Base-by-base conservation (phyloP, 1,284 basidiomycete species). In the Ceratobasidium papillatum region DNA sequence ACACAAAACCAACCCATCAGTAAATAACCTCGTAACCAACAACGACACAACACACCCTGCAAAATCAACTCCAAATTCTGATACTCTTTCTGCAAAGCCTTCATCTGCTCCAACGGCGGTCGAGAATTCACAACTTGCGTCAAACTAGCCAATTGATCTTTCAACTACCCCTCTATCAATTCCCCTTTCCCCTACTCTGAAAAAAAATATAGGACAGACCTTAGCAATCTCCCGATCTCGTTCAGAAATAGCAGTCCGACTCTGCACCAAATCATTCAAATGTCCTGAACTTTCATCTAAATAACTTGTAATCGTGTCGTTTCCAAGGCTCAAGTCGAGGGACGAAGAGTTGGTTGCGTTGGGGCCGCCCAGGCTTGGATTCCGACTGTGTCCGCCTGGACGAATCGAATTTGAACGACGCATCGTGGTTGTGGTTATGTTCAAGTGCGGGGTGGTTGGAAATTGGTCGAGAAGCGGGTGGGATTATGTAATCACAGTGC, bases 1-100 rank as follows among this genome's bases (percentile, higher is more conserved):
- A 51, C 19, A 49, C n/a, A n/a, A 56, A 54, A 43, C 22, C 17
- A 51, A 32, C 52, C 11, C 52, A 49, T 64, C 43, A 64, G 36
- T 45, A 34, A 14, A 58, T 58, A 36, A 58, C 32, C 8, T 9
- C 36, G 14, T n/a, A 14, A 7, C 17, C 19, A n/a, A 49, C 47
- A 49, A 14, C 9, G n/a, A 25, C 9, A 43, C 30, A 22, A 22
- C 32, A 22, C 25, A 30, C 25, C 69, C 41, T 76, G 76, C 38
- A 73, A 72, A 45, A 76, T 68, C 11, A 76, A 52, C 58, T 76
- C 76, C 34, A 76, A 49, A 62, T 76, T 68, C 32, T 76, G 64
- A 32, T 75, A 75, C 32, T 76, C 76, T 36, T 75, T 73, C 54
- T 76, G 68, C 27, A 76, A 38, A 14, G 73, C 74, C 52, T 76